These are phyloP conservation scores for Gentiana straminea DNA, from an alignment of 257 asterid genomes.

Conservation along the genomic window DNA sequence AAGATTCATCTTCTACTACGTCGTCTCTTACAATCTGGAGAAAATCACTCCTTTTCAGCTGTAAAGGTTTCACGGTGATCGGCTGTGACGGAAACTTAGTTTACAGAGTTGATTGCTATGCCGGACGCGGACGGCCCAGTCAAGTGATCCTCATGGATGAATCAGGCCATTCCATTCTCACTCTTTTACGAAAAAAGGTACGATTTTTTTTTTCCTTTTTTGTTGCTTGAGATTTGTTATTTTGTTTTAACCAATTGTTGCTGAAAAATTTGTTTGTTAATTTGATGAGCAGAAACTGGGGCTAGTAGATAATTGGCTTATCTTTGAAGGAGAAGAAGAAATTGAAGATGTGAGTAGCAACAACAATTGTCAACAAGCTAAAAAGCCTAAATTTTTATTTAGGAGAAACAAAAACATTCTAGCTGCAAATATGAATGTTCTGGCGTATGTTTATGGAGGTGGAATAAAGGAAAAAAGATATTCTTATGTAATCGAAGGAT, in stretches of 20 bases:
- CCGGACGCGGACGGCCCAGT: slow-evolving; percentile 25
- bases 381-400: slow-evolving; percentile 34
- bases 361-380: slow-evolving; percentile 8
- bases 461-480: slow-evolving; percentile 22
- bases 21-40: slow-evolving; percentile 60
- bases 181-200: slow-evolving; percentile 57
- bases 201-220: background rate
- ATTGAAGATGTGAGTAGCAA: slow-evolving; percentile 17
- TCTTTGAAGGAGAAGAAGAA: slow-evolving; percentile 73
- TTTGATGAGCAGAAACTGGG: slow-evolving; percentile 34
- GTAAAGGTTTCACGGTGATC: slow-evolving; percentile 68
- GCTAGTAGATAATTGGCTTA: slow-evolving; percentile 48
- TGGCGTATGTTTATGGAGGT: slow-evolving; percentile 38
- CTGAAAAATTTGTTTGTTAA: background rate
- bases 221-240: background rate
- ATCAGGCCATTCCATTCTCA: slow-evolving; percentile 48
- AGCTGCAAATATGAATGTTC: slow-evolving; percentile 23
- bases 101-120: slow-evolving; percentile 64
- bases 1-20: slow-evolving; percentile 8
- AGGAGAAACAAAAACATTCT: slow-evolving; percentile 26
- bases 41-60: slow-evolving; percentile 55
- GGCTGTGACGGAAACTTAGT: slow-evolving; percentile 48
- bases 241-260: background rate
- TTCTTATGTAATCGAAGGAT: slow-evolving; percentile 48
- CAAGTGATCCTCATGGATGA: slow-evolving; percentile 63